Conservation (phyloP, 2,329 filamentous ascomycete genomes). For the Cordyceps cicadae region DNA sequence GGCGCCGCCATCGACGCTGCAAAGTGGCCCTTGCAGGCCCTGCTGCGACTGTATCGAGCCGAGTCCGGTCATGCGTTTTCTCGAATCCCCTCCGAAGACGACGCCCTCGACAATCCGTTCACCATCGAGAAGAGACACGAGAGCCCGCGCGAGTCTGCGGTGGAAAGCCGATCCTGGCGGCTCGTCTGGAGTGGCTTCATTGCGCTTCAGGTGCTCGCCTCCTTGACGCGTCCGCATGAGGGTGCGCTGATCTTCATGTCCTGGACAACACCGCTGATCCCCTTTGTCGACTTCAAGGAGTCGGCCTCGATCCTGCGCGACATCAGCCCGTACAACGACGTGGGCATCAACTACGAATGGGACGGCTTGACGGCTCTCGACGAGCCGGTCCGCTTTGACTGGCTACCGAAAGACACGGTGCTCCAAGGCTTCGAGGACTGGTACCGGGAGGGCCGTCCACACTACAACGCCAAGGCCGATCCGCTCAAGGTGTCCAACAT, state of each 20-base stretch:
- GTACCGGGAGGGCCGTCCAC: slow-evolving; percentile 16
- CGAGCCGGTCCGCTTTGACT: slow-evolving; percentile 16
- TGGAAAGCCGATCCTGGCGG: slow-evolving; percentile 11
- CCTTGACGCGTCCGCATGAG: slow-evolving; percentile 23
- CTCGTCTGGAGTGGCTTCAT: slow-evolving; percentile 11
- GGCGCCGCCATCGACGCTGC: slow-evolving; percentile 10
- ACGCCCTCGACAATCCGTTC: not conserved
- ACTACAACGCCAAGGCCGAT: slow-evolving; percentile 29
- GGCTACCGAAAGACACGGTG: slow-evolving; percentile 20
- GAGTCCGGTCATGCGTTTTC: not conserved
- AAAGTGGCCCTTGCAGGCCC: not conserved
- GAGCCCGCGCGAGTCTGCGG: not conserved
- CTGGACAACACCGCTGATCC: slow-evolving; percentile 26
- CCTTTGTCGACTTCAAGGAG: slow-evolving; percentile 27
- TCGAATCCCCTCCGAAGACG: not conserved
- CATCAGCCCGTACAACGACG: slow-evolving; percentile 18
- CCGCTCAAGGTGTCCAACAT: slow-evolving; percentile 34
- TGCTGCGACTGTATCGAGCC: not conserved
- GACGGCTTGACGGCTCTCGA: slow-evolving; percentile 21
- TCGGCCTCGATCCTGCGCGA: slow-evolving; percentile 23
- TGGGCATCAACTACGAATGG: slow-evolving; percentile 22
- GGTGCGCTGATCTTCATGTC: slow-evolving; percentile 27
- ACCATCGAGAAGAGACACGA: not conserved
- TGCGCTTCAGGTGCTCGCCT: slow-evolving; percentile 20
- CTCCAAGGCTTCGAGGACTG: slow-evolving; percentile 22